Conservation (phyloP, 164 flowering plant species). For the Santalum album region DNA sequence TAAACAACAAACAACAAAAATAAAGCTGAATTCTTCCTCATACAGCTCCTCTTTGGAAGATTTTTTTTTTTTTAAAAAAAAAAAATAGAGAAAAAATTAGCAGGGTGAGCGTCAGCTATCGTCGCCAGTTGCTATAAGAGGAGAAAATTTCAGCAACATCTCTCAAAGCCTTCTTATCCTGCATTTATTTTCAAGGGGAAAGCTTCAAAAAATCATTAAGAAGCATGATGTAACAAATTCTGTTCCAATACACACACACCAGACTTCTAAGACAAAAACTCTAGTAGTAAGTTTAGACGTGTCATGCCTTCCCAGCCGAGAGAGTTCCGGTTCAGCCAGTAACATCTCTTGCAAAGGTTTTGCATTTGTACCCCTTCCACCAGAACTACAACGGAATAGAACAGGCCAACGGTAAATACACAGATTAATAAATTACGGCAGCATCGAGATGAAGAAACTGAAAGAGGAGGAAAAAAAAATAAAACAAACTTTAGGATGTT, state of each 20-base stretch:
- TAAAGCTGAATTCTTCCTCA: no score
- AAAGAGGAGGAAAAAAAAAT: not conserved
- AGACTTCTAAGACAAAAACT: not conserved
- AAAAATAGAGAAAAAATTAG: no score
- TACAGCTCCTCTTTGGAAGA: no score
- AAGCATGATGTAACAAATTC: not conserved
- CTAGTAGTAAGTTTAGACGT: not conserved
- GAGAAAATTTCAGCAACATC: no score
- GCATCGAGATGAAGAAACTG: no score
- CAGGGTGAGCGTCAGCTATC: no score
- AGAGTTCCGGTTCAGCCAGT: conserved; percentile 54
- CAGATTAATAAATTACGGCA: not conserved
- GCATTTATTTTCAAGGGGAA: conserved; percentile 7
- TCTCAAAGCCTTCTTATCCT: conserved; percentile 8
- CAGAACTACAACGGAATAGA: not conserved
- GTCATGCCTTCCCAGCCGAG: conserved; percentile 42
- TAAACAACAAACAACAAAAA: no score
- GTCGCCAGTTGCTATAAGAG: no score
- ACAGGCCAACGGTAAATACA: not conserved
- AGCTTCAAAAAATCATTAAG: not conserved
- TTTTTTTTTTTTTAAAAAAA: no score
- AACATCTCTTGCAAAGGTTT: conserved; percentile 45
- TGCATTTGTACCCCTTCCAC: conserved; percentile 8
- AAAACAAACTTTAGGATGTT: no score
- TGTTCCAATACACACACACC: no score